A percentile compares a stretch with the other conserved stretches of the same genome.
Conservation (phyloP, 169 alveolate genomes). For the Plasmodium gallinaceum region DNA sequence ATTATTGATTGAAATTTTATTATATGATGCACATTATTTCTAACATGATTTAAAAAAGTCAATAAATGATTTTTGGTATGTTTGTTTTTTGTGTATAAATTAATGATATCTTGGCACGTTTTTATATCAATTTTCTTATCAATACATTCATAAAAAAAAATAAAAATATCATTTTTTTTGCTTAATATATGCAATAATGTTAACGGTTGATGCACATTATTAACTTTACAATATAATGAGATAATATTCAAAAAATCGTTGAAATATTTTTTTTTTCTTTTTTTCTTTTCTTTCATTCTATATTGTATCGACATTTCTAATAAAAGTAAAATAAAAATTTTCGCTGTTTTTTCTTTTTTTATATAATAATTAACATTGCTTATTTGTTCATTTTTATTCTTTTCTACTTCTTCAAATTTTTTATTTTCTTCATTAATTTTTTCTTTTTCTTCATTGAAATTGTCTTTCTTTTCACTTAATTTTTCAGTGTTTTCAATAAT, state of each 20-base stretch:
- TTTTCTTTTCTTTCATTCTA: slow-evolving; percentile 49
- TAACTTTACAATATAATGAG: slow-evolving; percentile 53
- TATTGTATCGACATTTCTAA: slow-evolving; percentile 62
- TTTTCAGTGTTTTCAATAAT: not conserved
- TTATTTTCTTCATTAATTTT: not conserved
- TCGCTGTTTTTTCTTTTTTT: slow-evolving; percentile 13
- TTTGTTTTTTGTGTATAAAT: slow-evolving; percentile 61
- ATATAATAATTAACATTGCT: slow-evolving; percentile 18
- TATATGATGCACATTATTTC: slow-evolving; percentile 8
- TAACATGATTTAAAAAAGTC: slow-evolving; percentile 32
- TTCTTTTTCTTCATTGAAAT: not conserved
- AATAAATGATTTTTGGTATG: slow-evolving; percentile 46
- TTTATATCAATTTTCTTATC: slow-evolving; percentile 64
- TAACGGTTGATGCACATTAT: slow-evolving; percentile 61
- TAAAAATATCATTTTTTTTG: slow-evolving; percentile 57
- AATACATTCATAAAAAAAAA: slow-evolving; percentile 63
- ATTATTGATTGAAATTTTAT: slow-evolving; percentile 18
- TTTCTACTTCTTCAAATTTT: not conserved
- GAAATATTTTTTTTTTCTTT: slow-evolving; percentile 28
- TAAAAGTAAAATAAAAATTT: slow-evolving; percentile 38
- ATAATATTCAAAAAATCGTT: slow-evolving; percentile 57
- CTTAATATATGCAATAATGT: slow-evolving; percentile 62
- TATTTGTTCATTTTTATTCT: not conserved
- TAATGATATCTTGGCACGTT: slow-evolving; percentile 63
- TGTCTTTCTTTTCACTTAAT: not conserved